Percentiles rank a stretch among this genome's conserved stretches.
phyloP scores from a whole-genome alignment of 1,139 yeast genomes.

The Meyerozyma sp. region DNA sequence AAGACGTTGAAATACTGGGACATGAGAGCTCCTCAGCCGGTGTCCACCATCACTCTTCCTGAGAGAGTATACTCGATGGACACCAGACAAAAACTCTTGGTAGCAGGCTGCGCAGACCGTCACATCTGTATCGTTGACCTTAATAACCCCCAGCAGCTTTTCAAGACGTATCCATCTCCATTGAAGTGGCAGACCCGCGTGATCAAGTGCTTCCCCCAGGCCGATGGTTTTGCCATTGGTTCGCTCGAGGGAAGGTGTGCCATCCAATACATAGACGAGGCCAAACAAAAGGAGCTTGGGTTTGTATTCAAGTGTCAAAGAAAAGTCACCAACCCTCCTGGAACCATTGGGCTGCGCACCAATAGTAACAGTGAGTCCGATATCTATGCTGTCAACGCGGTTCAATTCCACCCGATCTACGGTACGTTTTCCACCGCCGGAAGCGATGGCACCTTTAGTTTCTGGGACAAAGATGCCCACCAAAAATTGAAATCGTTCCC shows the following conservation, averaged over 20 bases:
- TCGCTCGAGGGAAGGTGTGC: slow-evolving; percentile 96
- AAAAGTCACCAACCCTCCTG: slow-evolving; percentile 23
- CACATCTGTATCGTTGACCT: slow-evolving; percentile 75
- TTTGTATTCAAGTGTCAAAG: slow-evolving; percentile 96
- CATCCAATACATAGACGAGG: slow-evolving; percentile 87
- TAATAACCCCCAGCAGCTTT: slow-evolving; percentile 78
- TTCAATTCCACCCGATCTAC: slow-evolving; percentile 81
- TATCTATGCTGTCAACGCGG: slow-evolving; percentile 73
- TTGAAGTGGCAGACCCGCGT: slow-evolving; percentile 87
- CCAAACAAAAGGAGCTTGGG: slow-evolving; percentile 64
- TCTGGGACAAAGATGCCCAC: slow-evolving; percentile 95
- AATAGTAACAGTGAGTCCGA: slow-evolving; percentile 38
- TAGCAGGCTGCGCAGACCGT: slow-evolving; percentile 90
- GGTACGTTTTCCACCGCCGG: slow-evolving; percentile 96
- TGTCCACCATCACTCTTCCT: slow-evolving; percentile 76
- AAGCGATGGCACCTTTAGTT: slow-evolving; percentile 87
- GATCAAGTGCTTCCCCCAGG: slow-evolving; percentile 79
- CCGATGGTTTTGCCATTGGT: slow-evolving; percentile 89
- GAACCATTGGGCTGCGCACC: slow-evolving; percentile 32
- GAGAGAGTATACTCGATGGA: slow-evolving; percentile 94
- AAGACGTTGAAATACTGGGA: slow-evolving; percentile 94
- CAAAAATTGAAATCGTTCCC: slow-evolving; percentile 85
- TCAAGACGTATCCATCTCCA: slow-evolving; percentile 73
- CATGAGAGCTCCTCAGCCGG: slow-evolving; percentile 78
- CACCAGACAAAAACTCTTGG: slow-evolving; percentile 70